Base-by-base conservation (phyloP, 208 protist species). In the Dictyostelium gargantuum region DNA sequence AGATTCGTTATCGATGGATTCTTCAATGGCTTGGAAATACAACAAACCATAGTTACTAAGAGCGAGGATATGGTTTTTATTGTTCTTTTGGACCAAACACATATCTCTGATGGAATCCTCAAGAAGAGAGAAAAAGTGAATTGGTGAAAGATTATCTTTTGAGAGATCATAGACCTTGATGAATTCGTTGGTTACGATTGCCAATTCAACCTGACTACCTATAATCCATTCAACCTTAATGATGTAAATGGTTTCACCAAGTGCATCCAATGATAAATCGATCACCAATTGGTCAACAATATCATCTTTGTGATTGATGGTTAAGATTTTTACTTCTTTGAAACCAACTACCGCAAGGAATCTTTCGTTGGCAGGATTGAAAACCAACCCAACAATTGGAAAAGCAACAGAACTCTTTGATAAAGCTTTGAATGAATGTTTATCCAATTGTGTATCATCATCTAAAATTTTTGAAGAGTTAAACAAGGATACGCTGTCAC, bases 121-220 rank as follows among this genome's bases (percentile, higher is more conserved):
- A 4, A 86, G 15, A 0, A 91, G 6, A 6, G 70, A 56, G 63
- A 80, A 91, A 46, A 84, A 76, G 44, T 93, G 42, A 6, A 63
- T 58, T 32, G 93, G 94, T 32, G 72, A 77, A 17, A 94, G 44
- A 10, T 72, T 85, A 72, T 95, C 93, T 23, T 56, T 42, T 0
- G 93, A 50, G 1, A 96, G 44, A 68, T 96, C 93, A 68, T 94
- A 96, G 6, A 96, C 38, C 42, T 96, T 95, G 58, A 95, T 70
- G 21, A 86, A 95, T 8, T 84, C 70, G 19, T 91, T 91, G 8
- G 95, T 96, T 29, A 94, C 68, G 10, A 96, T 85, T 35, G 54
- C 61, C 21, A 96, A 76, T 23, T 85, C 80, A 29, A 72, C 52
- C 58, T 96, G 54, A n/a, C 82, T 91, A 15, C 80, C 91, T n/a